Base-by-base conservation (phyloP, 352 stramenopile genomes). In the Pythium aristosporum region DNA sequence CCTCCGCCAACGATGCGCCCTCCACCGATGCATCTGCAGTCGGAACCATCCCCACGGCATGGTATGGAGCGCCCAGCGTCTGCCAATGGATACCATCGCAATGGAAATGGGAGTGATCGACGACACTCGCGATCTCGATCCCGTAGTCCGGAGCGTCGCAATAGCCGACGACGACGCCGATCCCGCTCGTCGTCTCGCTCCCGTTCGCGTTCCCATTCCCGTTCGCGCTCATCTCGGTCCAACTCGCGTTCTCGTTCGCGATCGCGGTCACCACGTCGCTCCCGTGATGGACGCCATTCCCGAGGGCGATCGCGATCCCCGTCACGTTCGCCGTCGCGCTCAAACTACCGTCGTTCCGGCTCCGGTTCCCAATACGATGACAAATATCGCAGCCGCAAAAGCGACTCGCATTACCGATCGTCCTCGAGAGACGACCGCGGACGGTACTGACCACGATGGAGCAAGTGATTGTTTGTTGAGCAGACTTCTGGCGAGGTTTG, bases 181-280 rank as follows among this genome's bases (percentile, higher is more conserved):
- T 80, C 72, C 23, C 71, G 30, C 34, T 73, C 71, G 6, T 61
- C 63, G 12, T 80, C 70, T 9, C 65, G 62, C 36, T 76, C 67
- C 3, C 57, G 59, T 30, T 69, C 53, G 20, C 82, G 73, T 10
- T 47, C 43, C 15, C 67, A 20, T 48, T 57, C 50, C 20, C 69
- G 61, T 36, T 63, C 60, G 5, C 48, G 41, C 12, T 60, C 63
- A 12, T 30, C 71, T 46, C 39, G 39, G 3, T 76, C 69, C 2
- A 63, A 63, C 3, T 86, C 77, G 16, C 73, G 58, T 0, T 91
- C 63, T 6, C 58, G 44, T 32, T 75, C 71, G 4, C 64, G 68
- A 10, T 75, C 71, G 10, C 66, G 70, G 13, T 76, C 68, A 2
- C 56, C 60, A n/a, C 71, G 55, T 39, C 84, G 75, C 8, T 52